A percentile compares a stretch with the other conserved stretches of the same genome.
phyloP scores from a whole-genome alignment of 306 rosid genomes.

The Inga leiocalycina region DNA sequence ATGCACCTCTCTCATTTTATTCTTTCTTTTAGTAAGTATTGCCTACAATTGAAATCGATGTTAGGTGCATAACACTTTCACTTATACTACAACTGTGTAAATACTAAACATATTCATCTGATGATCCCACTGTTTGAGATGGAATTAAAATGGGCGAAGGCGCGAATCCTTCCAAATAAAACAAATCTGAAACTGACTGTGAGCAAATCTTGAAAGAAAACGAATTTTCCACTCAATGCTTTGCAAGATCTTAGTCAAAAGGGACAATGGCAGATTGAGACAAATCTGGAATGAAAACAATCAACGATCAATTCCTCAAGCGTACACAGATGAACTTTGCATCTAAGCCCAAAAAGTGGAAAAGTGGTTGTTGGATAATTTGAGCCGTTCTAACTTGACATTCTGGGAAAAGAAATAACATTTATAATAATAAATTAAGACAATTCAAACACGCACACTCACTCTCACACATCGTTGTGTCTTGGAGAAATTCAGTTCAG shows the following conservation, averaged over 20 bases:
- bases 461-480: too few relatives aligned
- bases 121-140: neutral
- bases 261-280: neutral
- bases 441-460: neutral
- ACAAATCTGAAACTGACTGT: neutral
- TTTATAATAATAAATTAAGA: neutral
- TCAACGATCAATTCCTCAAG: neutral
- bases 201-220: neutral
- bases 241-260: neutral
- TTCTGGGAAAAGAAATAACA: neutral
- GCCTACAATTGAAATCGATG: slow-evolving; percentile 1
- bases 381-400: neutral
- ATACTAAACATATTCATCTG: neutral
- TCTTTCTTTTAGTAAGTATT: neutral
- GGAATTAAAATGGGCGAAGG: neutral
- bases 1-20: neutral
- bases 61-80: neutral
- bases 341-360: neutral
- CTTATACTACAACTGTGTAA: neutral
- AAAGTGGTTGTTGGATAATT: neutral
- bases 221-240: slow-evolving; percentile 6
- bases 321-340: neutral
- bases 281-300: slow-evolving; percentile 13
- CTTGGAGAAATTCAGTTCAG: neutral
- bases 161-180: neutral